A percentile compares a stretch with the other conserved stretches of the same genome.
phyloP scores from a whole-genome alignment of 768 basidiomycete species.

The Cubamyces lactineus region DNA sequence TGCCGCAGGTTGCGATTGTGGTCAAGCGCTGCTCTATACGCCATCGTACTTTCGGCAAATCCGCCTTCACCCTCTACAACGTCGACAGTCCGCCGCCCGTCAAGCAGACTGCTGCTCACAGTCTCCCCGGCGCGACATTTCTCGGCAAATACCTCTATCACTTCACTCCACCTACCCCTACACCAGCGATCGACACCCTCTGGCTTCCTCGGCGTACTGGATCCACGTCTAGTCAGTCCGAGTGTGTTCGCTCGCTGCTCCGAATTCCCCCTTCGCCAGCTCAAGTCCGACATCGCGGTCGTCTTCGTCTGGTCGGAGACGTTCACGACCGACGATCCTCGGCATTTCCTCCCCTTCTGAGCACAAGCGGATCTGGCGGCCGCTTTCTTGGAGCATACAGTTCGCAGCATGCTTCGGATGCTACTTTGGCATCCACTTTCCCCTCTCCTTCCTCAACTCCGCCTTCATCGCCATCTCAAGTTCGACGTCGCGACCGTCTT shows the following conservation, averaged over 20 bases:
- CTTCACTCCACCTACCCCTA: background rate
- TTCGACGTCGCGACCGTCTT: background rate
- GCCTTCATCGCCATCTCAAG: too few relatives aligned
- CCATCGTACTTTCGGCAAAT: background rate
- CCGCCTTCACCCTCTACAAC: background rate
- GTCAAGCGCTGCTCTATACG: background rate
- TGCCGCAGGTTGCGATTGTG: background rate
- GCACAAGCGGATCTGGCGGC: background rate
- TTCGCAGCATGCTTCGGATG: background rate
- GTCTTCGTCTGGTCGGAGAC: slow-evolving; percentile 5
- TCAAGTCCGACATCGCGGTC: slow-evolving; percentile 5
- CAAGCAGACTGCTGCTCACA: background rate
- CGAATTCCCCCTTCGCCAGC: background rate
- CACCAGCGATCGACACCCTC: background rate
- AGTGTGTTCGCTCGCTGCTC: background rate
- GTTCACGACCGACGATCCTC: slow-evolving; percentile 3
- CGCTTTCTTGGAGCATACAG: background rate
- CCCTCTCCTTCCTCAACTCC: background rate
- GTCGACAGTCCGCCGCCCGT: background rate
- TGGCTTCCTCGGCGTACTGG: background rate
- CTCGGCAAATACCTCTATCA: background rate
- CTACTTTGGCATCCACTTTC: background rate
- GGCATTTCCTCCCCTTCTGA: background rate
- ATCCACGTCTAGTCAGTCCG: background rate
- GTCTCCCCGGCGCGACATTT: background rate